Evolutionary conservation across 495 filamentous ascomycete genomes (phyloP).

Genomic region (Melanomma pulvis-pyrius): DNA sequence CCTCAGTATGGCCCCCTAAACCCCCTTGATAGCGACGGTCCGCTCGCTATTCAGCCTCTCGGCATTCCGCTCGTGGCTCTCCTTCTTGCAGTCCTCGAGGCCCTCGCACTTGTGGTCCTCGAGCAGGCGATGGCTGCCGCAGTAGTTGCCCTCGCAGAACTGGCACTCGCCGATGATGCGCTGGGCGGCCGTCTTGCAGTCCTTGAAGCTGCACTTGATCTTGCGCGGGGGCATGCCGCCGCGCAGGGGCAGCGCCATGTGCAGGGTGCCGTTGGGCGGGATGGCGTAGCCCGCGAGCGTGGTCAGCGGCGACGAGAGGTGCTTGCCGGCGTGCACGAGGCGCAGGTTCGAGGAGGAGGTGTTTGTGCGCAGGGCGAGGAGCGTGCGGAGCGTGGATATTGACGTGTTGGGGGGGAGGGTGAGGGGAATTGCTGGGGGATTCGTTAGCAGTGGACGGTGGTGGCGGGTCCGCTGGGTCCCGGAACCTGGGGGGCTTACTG

Average conservation of each 20-base stretch:
- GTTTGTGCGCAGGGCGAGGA: conserved; percentile 53
- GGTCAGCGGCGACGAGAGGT: conserved; percentile 43
- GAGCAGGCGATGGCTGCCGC: conserved; percentile 87
- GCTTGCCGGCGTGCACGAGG: conserved; percentile 54
- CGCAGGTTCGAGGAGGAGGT: conserved; percentile 45
- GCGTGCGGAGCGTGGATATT: conserved; percentile 49
- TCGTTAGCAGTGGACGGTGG: conserved; percentile 1
- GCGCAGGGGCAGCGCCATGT: conserved; percentile 47
- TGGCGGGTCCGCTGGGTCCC: conserved; percentile 2
- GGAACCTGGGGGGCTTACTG: conserved; percentile 45
- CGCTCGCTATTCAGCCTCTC: conserved; percentile 89
- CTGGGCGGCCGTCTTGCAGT: conserved; percentile 82
- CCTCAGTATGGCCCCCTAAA: no score
- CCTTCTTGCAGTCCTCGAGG: conserved; percentile 97
- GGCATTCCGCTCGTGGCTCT: conserved; percentile 87
- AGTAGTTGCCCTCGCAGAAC: conserved; percentile 92
- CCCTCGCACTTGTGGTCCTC: conserved; percentile 92
- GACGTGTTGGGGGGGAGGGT: conserved; percentile 49
- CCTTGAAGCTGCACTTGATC: conserved; percentile 83
- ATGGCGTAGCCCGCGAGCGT: conserved; percentile 47
- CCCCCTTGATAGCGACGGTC: conserved; percentile 70
- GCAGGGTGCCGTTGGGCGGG: conserved; percentile 48
- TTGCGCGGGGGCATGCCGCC: conserved; percentile 70
- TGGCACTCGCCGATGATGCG: conserved; percentile 94
- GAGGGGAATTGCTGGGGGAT: conserved; percentile 49